Evolutionary conservation across 306 rosid genomes (phyloP), one percentile per base, ranked within the genome.

Genomic region (Carpinus viminea): DNA sequence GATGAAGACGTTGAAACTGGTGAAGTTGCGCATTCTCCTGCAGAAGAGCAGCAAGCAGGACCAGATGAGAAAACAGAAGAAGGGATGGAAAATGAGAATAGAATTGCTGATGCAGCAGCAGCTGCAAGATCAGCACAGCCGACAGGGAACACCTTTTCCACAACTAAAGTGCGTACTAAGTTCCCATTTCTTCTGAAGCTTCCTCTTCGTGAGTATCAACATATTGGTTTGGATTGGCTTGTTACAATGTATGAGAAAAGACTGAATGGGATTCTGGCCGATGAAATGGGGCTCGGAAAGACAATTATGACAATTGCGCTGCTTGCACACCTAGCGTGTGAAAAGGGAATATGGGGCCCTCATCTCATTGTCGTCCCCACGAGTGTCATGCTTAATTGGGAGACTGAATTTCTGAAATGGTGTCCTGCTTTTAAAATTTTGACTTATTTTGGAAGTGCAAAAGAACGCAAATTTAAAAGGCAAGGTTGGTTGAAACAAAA

Each of bases 81-180:
- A 57, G 93, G 82, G 74, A 91, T 65, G 80, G 98, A 92, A 72
- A 89, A 91, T 83, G 98, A 95, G 83, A 60, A 85, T 81, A 89
- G 80, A 86, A 93, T 95, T 74, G 93, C 89, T 70, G 99, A 95
- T 87, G 99, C 99, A 53, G 99, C 99, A 12, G 97, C 99, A 21
- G 99, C 99, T 80, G 99, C 99, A 41, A 93, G 99, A 87, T 95
- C 97, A 28, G 99, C 98, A 56, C 99, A 95, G 76, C 99, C 99
- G 36, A 95, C 98, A n/a, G 99, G 99, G 71, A 95, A 91, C 86
- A 95, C 99, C 48, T 93, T 95, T 87, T 95, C 98, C 86, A 95
- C 99, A 68, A 95, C 99, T 68, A 85, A 93, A 80, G 99, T 93
- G 71, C 97, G 99, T 20, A 95, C 99, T 55, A 95, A 95, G 84